These are phyloP conservation scores for Leptographium flavum DNA, from an alignment of 2,329 filamentous ascomycete species.

Conservation along the genomic window DNA sequence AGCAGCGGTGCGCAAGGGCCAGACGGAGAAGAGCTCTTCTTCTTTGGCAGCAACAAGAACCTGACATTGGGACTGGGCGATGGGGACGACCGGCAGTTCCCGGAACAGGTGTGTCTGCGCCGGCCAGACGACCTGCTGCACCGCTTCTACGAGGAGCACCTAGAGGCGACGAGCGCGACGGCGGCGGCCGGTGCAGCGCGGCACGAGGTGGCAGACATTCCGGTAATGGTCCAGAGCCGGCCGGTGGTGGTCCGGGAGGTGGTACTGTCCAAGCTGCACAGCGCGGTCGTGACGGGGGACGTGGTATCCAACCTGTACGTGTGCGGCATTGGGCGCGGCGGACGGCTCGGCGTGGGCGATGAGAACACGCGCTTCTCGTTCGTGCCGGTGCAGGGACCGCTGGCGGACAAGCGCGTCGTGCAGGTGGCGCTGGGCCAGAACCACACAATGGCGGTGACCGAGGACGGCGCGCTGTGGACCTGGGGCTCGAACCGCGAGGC, in stretches of 20 bases:
- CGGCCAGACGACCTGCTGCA: slow-evolving; percentile 66
- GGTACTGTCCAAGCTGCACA: slow-evolving; percentile 81
- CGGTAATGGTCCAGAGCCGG: slow-evolving; percentile 55
- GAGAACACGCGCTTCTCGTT: slow-evolving; percentile 84
- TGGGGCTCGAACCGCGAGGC: slow-evolving; percentile 84
- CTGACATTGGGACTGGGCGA: slow-evolving; percentile 87
- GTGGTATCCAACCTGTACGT: slow-evolving; percentile 83
- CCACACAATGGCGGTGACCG: slow-evolving; percentile 73
- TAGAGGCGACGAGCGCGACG: slow-evolving; percentile 24
- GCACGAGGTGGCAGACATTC: slow-evolving; percentile 39
- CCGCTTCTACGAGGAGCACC: slow-evolving; percentile 57
- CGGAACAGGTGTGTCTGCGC: slow-evolving; percentile 65
- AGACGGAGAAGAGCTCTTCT: slow-evolving; percentile 70
- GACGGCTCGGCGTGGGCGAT: slow-evolving; percentile 76
- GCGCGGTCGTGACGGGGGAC: slow-evolving; percentile 75
- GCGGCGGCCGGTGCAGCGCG: slow-evolving; percentile 4
- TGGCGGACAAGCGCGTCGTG: slow-evolving; percentile 59
- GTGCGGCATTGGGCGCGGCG: slow-evolving; percentile 82
- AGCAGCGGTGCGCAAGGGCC: slow-evolving; percentile 8
- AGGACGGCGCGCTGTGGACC: slow-evolving; percentile 80
- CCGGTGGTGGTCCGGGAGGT: slow-evolving; percentile 70
- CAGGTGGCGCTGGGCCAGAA: slow-evolving; percentile 82
- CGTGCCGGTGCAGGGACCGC: slow-evolving; percentile 62
- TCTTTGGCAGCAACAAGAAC: slow-evolving; percentile 95
- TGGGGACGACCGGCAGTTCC: slow-evolving; percentile 85